These are phyloP conservation scores for Fusarium siculi DNA, from an alignment of 2,329 filamentous ascomycete species.

Conservation along the genomic window DNA sequence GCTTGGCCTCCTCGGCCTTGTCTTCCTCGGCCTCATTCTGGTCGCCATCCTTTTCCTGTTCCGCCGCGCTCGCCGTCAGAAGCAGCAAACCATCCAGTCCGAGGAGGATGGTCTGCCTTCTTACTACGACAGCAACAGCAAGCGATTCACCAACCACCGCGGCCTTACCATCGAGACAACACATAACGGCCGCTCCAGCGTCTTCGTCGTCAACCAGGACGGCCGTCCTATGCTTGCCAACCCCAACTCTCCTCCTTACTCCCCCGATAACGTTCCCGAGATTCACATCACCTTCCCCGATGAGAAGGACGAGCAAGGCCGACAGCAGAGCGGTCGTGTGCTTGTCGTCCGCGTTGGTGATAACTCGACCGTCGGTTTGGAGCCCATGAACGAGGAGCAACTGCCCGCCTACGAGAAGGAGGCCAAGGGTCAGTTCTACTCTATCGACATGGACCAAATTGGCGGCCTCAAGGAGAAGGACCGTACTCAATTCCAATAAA, in stretches of 20 bases:
- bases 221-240: conserved; percentile 79
- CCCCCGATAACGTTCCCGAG: conserved; percentile 87
- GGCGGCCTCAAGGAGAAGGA: conserved; percentile 95
- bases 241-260: conserved; percentile 78
- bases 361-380: conserved; percentile 83
- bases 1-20: conserved; percentile 80
- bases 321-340: conserved; percentile 84
- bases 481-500: conserved; percentile 52
- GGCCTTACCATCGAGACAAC: conserved; percentile 69
- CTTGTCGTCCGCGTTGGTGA: conserved; percentile 94
- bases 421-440: conserved; percentile 83
- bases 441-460: conserved; percentile 92
- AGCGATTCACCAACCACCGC: conserved; percentile 62
- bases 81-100: conserved; percentile 54
- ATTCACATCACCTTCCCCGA: conserved; percentile 99
- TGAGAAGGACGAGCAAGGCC: conserved; percentile 88
- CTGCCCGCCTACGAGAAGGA: conserved; percentile 91
- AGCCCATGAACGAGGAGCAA: conserved; percentile 82
- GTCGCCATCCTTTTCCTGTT: conserved; percentile 77
- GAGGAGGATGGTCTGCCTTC: conserved; percentile 68
- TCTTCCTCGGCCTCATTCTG: conserved; percentile 77
- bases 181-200: conserved; percentile 69
- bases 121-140: conserved; percentile 70
- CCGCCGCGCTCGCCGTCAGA: conserved; percentile 69
- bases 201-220: conserved; percentile 84